Percentiles rank a stretch among this genome's conserved stretches.
These are phyloP conservation scores for Blumeriella jaapii DNA, from an alignment of 2,329 filamentous ascomycete genomes.

Conservation along the genomic window DNA sequence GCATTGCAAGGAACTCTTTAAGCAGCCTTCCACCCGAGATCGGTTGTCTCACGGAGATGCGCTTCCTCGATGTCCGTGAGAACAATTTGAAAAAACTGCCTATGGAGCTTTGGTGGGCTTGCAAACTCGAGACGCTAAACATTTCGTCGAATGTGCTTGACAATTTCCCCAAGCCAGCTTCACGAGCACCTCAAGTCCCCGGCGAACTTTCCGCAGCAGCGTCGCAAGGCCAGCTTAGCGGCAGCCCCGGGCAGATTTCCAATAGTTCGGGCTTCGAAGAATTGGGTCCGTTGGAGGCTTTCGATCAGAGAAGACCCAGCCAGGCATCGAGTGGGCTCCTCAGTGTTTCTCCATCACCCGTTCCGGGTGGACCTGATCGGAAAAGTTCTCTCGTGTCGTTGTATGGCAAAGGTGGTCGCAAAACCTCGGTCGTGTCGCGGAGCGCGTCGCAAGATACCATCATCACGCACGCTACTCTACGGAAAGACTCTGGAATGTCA, in stretches of 20 bases:
- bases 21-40: slow-evolving; percentile 78
- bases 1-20: slow-evolving; percentile 84
- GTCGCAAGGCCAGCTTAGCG: slow-evolving; percentile 9
- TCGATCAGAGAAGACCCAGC: slow-evolving; percentile 62
- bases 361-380: slow-evolving; percentile 45
- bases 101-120: slow-evolving; percentile 91
- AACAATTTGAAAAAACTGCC: slow-evolving; percentile 88
- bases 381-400: slow-evolving; percentile 80
- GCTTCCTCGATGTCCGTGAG: slow-evolving; percentile 76
- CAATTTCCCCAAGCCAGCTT: slow-evolving; percentile 77
- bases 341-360: slow-evolving; percentile 65
- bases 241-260: slow-evolving; percentile 30
- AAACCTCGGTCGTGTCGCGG: slow-evolving; percentile 72
- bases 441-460: slow-evolving; percentile 38
- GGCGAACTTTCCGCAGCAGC: slow-evolving; percentile 30
- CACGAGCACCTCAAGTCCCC: slow-evolving; percentile 52
- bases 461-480: slow-evolving; percentile 34
- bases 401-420: slow-evolving; percentile 67
- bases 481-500: slow-evolving; percentile 86
- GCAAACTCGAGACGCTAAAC: slow-evolving; percentile 81
- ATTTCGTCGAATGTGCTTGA: slow-evolving; percentile 90
- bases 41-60: slow-evolving; percentile 74
- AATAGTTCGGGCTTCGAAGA: slow-evolving; percentile 69
- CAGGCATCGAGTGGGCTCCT: slow-evolving; percentile 68
- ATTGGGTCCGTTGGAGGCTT: slow-evolving; percentile 52